These are phyloP conservation scores for Moricandia moricandioides DNA, from an alignment of 345 rosid species.

Conservation along the genomic window DNA sequence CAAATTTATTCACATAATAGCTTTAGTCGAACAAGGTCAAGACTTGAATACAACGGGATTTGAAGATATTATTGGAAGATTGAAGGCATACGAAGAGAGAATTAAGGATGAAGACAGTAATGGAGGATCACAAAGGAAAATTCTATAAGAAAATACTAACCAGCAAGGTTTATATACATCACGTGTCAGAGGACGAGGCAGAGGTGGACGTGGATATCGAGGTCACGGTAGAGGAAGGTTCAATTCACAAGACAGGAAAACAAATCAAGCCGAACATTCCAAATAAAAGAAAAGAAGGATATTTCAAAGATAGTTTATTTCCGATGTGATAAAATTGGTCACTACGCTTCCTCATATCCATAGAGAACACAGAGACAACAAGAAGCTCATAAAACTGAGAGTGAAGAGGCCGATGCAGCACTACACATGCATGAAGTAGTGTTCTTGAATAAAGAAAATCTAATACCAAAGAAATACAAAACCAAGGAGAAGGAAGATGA, in stretches of 20 bases:
- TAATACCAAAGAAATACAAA: background rate
- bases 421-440: background rate
- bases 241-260: background rate
- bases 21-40: too few species aligned
- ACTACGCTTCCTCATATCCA: background rate
- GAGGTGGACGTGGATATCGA: background rate
- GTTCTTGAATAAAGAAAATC: background rate
- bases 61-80: background rate
- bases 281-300: background rate
- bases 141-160: background rate
- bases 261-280: background rate
- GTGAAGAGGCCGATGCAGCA: background rate
- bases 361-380: background rate
- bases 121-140: background rate
- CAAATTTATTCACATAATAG: too few species aligned
- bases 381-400: background rate
- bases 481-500: too few species aligned
- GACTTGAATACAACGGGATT: too few species aligned
- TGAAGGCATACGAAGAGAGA: background rate
- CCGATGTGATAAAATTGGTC: background rate
- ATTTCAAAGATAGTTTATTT: background rate
- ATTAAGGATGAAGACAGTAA: background rate
- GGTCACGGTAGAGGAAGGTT: background rate
- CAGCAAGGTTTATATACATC: background rate
- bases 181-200: background rate